These are phyloP conservation scores for Fibroporia radiculosa DNA, from an alignment of 768 basidiomycete species.

Conservation along the genomic window DNA sequence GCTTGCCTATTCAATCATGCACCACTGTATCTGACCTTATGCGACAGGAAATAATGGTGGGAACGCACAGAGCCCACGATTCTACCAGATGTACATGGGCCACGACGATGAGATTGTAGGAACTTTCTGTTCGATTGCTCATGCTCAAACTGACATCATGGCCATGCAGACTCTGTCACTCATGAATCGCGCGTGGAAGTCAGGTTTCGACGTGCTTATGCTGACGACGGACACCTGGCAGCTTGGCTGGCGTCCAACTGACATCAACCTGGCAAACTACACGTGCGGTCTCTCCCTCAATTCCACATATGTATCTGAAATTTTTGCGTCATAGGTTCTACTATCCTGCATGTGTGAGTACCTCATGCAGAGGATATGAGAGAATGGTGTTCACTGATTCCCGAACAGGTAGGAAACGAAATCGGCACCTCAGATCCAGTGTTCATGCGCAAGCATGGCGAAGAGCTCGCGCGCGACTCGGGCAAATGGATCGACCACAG, in stretches of 20 bases:
- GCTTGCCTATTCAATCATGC: too few species aligned
- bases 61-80: conserved; percentile 33
- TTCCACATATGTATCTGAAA: not conserved
- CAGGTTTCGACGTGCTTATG: conserved; percentile 40
- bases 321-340: conserved; percentile 27
- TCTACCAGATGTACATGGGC: conserved; percentile 50
- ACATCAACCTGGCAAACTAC: conserved; percentile 45
- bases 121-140: not conserved
- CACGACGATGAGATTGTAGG: conserved; percentile 43
- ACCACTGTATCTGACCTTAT: conserved; percentile 1
- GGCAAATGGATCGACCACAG: conserved; percentile 42
- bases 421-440: conserved; percentile 40
- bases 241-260: conserved; percentile 40
- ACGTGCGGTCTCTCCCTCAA: conserved; percentile 20
- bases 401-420: conserved; percentile 32
- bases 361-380: too few species aligned
- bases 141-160: too few species aligned
- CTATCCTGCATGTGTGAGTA: too few species aligned
- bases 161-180: conserved; percentile 33
- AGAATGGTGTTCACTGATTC: too few species aligned
- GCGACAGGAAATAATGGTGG: conserved; percentile 28
- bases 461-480: conserved; percentile 32
- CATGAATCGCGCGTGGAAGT: conserved; percentile 37
- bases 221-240: conserved; percentile 46
- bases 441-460: conserved; percentile 39